Evolutionary conservation across 1,284 basidiomycete genomes (phyloP).

Genomic region (Austropuccinia psidii): DNA sequence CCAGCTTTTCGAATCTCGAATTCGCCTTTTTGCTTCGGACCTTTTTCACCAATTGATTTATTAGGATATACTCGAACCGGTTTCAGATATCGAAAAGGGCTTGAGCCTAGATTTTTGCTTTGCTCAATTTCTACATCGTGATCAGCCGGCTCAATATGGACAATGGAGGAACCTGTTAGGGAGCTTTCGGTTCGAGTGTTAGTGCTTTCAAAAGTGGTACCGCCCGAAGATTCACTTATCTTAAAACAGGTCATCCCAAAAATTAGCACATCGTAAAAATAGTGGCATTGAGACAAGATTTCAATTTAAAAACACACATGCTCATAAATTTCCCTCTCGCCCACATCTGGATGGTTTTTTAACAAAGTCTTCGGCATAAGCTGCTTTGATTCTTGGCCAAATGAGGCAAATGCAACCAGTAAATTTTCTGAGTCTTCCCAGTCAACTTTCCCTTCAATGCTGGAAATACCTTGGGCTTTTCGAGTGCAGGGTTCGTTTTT

Average conservation of each 20-base stretch:
- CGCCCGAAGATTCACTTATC: not conserved
- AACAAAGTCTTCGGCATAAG: no score
- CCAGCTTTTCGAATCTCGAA: not conserved
- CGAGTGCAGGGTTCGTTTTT: not conserved
- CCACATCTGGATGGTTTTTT: not conserved
- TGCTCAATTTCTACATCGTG: not conserved
- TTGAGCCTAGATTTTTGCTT: not conserved
- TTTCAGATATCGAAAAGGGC: not conserved
- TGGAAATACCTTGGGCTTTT: not conserved
- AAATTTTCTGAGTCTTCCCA: not conserved
- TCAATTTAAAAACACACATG: not conserved
- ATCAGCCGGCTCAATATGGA: not conserved
- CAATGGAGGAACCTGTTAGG: not conserved
- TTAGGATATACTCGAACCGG: constrained; percentile 1
- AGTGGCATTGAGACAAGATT: not conserved
- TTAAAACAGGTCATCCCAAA: not conserved
- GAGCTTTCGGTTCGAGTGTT: not conserved
- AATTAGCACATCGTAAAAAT: not conserved
- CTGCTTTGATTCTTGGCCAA: not conserved
- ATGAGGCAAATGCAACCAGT: constrained; percentile 1
- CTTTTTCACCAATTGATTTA: not conserved
- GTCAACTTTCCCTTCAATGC: not conserved
- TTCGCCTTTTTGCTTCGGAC: not conserved
- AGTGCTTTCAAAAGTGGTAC: no score
- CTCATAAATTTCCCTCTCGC: not conserved